These are phyloP conservation scores for Gynochthodes officinalis DNA, from an alignment of 257 asterid species.

Conservation along the genomic window DNA sequence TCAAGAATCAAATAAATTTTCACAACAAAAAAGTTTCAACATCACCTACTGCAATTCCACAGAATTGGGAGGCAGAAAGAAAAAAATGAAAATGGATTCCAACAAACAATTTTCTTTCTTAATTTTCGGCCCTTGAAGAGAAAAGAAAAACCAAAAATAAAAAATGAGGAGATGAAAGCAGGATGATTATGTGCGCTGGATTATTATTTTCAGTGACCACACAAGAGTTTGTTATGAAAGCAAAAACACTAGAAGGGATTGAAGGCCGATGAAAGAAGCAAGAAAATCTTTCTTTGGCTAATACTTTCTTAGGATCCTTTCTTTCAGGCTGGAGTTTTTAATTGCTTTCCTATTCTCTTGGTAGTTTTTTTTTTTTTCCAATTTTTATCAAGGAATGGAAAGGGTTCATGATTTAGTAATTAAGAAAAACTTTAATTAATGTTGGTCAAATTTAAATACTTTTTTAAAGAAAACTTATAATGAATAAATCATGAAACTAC, in stretches of 20 bases:
- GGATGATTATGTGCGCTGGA: neutral
- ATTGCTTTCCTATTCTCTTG: slow-evolving; percentile 19
- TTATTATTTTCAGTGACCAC: neutral
- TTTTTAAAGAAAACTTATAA: too few relatives aligned
- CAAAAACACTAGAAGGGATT: neutral
- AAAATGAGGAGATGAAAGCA: neutral
- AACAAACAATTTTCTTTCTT: neutral
- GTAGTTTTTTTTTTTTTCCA: neutral
- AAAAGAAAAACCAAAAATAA: neutral
- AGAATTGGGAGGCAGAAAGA: neutral
- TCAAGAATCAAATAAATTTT: neutral
- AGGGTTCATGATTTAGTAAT: too few relatives aligned
- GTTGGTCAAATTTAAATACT: too few relatives aligned
- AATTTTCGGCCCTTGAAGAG: neutral
- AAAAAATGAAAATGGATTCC: neutral
- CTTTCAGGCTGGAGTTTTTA: slow-evolving; percentile 28
- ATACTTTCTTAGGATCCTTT: slow-evolving; percentile 34
- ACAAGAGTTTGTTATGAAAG: neutral
- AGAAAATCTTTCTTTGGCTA: slow-evolving; percentile 37
- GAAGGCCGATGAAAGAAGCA: slow-evolving; percentile 31
- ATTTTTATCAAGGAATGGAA: too few relatives aligned
- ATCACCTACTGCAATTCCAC: neutral
- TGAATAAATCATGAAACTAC: too few relatives aligned
- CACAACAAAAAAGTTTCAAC: neutral
- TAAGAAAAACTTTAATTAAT: too few relatives aligned